Percentiles rank a stretch among this genome's conserved stretches.
These are phyloP conservation scores for Coemansia asiatica DNA, from an alignment of 192 early-diverging fungal species.

Conservation along the genomic window DNA sequence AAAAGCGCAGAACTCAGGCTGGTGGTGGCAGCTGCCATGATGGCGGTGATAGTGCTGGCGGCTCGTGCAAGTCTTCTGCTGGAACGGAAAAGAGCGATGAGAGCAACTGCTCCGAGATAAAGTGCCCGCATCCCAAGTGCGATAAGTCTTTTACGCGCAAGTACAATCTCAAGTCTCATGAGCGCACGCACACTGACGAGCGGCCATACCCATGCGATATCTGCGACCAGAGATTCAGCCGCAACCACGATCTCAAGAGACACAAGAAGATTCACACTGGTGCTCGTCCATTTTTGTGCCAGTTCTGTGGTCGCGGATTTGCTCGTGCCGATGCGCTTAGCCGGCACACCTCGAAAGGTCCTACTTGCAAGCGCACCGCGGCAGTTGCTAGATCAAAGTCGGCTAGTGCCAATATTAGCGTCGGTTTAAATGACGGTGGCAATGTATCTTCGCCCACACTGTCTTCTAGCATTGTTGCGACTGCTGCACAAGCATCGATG, in stretches of 20 bases:
- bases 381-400: conserved; percentile 12
- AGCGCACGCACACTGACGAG: conserved; percentile 74
- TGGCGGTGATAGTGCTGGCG: neutral
- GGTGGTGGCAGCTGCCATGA: neutral
- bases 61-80: neutral
- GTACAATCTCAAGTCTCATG: conserved; percentile 87
- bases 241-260: conserved; percentile 78
- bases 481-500: neutral
- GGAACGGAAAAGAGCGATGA: conserved; percentile 2
- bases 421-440: neutral
- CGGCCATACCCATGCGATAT: conserved; percentile 67
- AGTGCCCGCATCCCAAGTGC: conserved; percentile 73
- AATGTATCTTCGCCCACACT: neutral
- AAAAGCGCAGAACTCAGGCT: conserved; percentile 22
- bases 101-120: conserved; percentile 38
- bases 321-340: conserved; percentile 51
- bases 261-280: conserved; percentile 70
- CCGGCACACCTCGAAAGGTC: conserved; percentile 49
- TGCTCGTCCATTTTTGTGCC: conserved; percentile 61
- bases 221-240: conserved; percentile 68
- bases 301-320: conserved; percentile 53
- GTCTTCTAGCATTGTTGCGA: neutral
- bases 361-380: conserved; percentile 50
- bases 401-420: neutral
- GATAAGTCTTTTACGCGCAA: conserved; percentile 79